phyloP scores from a whole-genome alignment of 768 basidiomycete genomes.

The Lactarius indigo region DNA sequence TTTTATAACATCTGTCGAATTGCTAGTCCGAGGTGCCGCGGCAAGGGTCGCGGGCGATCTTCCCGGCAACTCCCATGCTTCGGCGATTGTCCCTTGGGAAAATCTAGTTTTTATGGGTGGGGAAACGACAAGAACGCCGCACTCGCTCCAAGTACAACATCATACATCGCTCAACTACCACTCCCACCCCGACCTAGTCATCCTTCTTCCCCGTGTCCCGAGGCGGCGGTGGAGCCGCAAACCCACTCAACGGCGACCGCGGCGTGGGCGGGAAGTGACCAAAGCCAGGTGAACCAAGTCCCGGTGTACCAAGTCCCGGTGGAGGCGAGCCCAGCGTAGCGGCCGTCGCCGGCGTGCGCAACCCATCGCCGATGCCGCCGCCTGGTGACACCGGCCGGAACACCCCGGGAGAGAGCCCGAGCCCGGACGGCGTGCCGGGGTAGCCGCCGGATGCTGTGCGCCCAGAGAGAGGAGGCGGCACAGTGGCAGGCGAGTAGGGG shows the following conservation, averaged over 20 bases:
- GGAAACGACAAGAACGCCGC: background rate
- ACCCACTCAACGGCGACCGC: constrained; percentile 26
- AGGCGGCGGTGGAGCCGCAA: constrained; percentile 3
- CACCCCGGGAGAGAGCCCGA: constrained; percentile 16
- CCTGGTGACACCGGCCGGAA: constrained; percentile 11
- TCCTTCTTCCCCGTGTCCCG: constrained; percentile 10
- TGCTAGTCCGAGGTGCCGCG: too few relatives aligned
- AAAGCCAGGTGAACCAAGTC: constrained; percentile 22
- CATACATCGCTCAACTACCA: background rate
- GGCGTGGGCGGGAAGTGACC: constrained; percentile 38
- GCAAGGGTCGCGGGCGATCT: too few relatives aligned
- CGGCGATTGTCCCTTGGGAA: too few relatives aligned
- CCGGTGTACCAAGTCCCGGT: constrained; percentile 9
- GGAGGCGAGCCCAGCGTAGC: constrained; percentile 31
- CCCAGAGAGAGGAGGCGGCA: constrained; percentile 5
- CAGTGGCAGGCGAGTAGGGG: constrained; percentile 29
- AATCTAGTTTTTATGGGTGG: background rate
- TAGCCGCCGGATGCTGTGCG: constrained; percentile 6
- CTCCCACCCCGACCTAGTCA: background rate
- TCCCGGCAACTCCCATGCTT: too few relatives aligned
- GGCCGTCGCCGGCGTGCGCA: constrained; percentile 28
- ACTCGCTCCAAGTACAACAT: background rate
- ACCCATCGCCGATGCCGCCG: background rate
- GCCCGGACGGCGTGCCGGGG: constrained; percentile 16
- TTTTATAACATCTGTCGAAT: too few relatives aligned